A percentile compares a stretch with the other conserved stretches of the same genome.
These are phyloP conservation scores for Ceratobasidium theobromae DNA, from an alignment of 1,284 basidiomycete species.

Conservation along the genomic window DNA sequence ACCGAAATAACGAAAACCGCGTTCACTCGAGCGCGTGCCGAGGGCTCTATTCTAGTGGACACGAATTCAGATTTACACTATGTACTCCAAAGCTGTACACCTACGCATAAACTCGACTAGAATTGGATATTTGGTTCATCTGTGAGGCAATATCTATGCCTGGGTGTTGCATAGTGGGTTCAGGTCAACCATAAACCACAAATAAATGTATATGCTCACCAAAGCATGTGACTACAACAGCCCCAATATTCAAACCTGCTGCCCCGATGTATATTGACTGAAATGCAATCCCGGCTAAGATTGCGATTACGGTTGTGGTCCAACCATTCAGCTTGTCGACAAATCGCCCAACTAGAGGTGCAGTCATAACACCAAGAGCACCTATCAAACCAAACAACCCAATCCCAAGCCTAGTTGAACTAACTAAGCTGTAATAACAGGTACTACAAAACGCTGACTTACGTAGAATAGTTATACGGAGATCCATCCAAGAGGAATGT, in stretches of 20 bases:
- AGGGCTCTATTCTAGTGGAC: slow-evolving; percentile 51
- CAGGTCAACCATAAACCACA: neutral
- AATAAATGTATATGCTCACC: slow-evolving; percentile 38
- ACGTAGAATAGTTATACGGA: slow-evolving; percentile 68
- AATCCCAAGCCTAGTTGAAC: slow-evolving; percentile 56
- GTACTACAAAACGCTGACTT: slow-evolving; percentile 38
- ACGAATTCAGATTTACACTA: neutral
- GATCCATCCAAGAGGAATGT: slow-evolving; percentile 68
- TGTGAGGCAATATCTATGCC: slow-evolving; percentile 51
- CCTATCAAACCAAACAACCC: slow-evolving; percentile 73
- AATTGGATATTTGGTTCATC: slow-evolving; percentile 42
- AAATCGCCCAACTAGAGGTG: slow-evolving; percentile 60
- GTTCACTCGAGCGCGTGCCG: slow-evolving; percentile 62
- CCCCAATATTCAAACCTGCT: slow-evolving; percentile 59
- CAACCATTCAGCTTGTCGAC: slow-evolving; percentile 67
- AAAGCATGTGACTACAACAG: slow-evolving; percentile 53
- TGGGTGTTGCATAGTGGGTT: slow-evolving; percentile 36
- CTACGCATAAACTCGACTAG: slow-evolving; percentile 47
- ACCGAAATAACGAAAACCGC: slow-evolving; percentile 63
- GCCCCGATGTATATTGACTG: slow-evolving; percentile 57
- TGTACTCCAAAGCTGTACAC: neutral
- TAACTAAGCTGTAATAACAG: neutral
- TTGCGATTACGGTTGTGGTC: slow-evolving; percentile 59
- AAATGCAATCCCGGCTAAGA: slow-evolving; percentile 49
- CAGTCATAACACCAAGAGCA: slow-evolving; percentile 62